Evolutionary conservation across 139 green algal genomes (phyloP).

Genomic region (Pleodorina starrii): DNA sequence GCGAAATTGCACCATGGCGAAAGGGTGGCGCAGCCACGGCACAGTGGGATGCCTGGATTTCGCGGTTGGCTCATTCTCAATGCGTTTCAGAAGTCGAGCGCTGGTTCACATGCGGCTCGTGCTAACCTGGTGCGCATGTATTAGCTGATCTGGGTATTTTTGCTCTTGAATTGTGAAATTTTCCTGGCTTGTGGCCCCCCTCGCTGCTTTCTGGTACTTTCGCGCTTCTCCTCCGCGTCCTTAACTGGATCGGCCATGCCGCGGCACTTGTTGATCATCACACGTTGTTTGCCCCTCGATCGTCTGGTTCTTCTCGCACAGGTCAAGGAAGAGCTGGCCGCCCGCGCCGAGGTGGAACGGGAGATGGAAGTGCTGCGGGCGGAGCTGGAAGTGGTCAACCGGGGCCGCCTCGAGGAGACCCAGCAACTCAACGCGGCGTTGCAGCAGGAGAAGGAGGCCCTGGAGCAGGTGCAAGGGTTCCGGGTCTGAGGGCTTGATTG

Average conservation of each 20-base stretch:
- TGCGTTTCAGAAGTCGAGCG: too few species aligned
- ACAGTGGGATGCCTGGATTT: background rate
- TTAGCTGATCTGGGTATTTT: too few species aligned
- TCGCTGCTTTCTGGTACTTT: too few species aligned
- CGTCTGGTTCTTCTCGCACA: background rate
- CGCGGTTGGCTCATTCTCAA: too few species aligned
- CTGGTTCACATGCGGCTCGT: too few species aligned
- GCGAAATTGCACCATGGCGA: too few species aligned
- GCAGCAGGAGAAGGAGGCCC: constrained; percentile 9
- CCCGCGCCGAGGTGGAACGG: constrained; percentile 39
- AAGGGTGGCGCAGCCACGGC: too few species aligned
- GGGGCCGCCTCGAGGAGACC: constrained; percentile 51
- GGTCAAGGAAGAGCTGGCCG: constrained; percentile 37
- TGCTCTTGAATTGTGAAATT: too few species aligned
- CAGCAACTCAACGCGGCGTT: constrained; percentile 44
- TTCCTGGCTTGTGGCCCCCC: too few species aligned
- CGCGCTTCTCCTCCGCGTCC: too few species aligned
- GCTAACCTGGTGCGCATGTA: too few species aligned
- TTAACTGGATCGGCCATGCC: too few species aligned
- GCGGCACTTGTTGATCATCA: background rate
- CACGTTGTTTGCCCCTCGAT: background rate
- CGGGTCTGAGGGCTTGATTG: background rate
- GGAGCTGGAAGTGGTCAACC: constrained; percentile 50
- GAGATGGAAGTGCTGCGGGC: constrained; percentile 55
- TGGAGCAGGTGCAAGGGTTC: constrained; percentile 45